phyloP scores from a whole-genome alignment of 257 asterid species.

The Jacaranda mimosifolia region DNA sequence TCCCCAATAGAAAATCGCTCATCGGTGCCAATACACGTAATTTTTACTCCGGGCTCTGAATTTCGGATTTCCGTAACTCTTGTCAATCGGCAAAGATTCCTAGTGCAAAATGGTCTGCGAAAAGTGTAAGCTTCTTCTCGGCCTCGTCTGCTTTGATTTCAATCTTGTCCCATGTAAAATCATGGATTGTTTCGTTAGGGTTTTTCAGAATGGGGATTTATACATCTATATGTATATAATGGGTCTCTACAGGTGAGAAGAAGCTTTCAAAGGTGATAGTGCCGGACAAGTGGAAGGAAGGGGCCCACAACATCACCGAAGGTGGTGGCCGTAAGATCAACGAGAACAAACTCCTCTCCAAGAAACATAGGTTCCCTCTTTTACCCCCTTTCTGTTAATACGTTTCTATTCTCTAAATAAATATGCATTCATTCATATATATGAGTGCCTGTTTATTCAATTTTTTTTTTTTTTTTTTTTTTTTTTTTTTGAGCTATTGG shows the following conservation, averaged over 20 bases:
- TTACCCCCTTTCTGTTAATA: background rate
- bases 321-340: conserved; percentile 98
- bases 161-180: background rate
- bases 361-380: conserved; percentile 67
- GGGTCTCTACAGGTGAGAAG: conserved; percentile 75
- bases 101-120: conserved; percentile 75
- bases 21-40: background rate
- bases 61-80: conserved; percentile 7
- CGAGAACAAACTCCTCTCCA: conserved; percentile 98
- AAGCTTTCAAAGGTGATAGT: conserved; percentile 93
- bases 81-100: conserved; percentile 18
- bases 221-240: background rate
- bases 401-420: background rate
- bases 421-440: background rate
- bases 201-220: conserved; percentile 45
- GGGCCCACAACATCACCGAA: conserved; percentile 88
- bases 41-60: conserved; percentile 8
- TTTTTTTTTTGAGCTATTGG: background rate
- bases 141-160: background rate
- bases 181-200: conserved; percentile 44
- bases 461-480: too few species aligned
- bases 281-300: conserved; percentile 99
- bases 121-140: conserved; percentile 60
- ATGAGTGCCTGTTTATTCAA: too few species aligned
- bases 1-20: background rate